Evolutionary conservation across 2,329 filamentous ascomycete genomes (phyloP).

Genomic region (Pseudogymnoascus verrucosus): DNA sequence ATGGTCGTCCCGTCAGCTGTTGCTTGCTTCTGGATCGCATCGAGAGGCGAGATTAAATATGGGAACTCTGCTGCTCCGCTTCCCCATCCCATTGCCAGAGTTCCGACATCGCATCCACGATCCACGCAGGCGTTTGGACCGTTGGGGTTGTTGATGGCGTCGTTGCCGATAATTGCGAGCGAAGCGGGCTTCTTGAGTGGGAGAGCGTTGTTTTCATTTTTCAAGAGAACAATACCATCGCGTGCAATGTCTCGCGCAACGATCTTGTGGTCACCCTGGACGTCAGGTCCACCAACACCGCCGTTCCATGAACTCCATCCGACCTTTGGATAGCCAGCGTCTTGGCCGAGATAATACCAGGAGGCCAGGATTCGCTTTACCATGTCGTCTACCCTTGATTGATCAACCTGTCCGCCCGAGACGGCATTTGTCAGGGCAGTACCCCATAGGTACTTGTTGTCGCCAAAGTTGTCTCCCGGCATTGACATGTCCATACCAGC

Average conservation of each 20-base stretch:
- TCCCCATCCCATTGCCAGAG: constrained; percentile 58
- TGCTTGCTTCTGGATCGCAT: constrained; percentile 55
- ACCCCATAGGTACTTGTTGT: constrained; percentile 46
- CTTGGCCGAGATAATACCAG: constrained; percentile 51
- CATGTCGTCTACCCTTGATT: constrained; percentile 60
- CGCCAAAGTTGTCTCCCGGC: constrained; percentile 58
- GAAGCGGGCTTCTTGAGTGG: constrained; percentile 47
- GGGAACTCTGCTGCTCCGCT: constrained; percentile 2
- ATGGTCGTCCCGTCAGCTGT: constrained; percentile 44
- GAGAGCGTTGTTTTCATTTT: constrained; percentile 50
- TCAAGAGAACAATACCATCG: constrained; percentile 57
- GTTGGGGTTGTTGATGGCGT: constrained; percentile 50
- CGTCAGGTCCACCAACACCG: constrained; percentile 32
- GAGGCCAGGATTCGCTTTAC: constrained; percentile 53
- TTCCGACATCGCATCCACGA: constrained; percentile 51
- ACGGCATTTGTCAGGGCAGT: constrained; percentile 44
- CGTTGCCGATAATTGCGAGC: constrained; percentile 55
- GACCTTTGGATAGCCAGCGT: constrained; percentile 38
- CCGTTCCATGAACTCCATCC: constrained; percentile 34
- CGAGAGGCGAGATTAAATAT: constrained; percentile 57
- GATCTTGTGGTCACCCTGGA: constrained; percentile 52
- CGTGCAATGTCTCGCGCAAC: constrained; percentile 50
- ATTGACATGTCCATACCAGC: constrained; percentile 72
- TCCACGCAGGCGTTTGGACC: constrained; percentile 59
- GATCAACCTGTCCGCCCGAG: constrained; percentile 46